These are phyloP conservation scores for Rhizopus sp. DNA, from an alignment of 371 early-diverging fungal species.

Conservation along the genomic window DNA sequence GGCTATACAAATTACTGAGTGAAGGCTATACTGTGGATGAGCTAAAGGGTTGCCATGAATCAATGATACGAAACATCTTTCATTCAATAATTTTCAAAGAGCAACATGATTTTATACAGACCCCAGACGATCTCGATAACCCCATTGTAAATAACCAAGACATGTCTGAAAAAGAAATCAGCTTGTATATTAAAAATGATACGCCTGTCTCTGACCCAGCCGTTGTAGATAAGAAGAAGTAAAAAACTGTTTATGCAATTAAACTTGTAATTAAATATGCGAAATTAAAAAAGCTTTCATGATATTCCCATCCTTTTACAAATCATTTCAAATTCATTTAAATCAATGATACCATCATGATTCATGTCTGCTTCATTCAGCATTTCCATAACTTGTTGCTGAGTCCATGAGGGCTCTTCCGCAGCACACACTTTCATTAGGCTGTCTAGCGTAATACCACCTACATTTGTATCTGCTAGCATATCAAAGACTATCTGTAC, in stretches of 20 bases:
- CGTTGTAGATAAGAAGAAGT: not conserved
- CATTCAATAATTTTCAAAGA: not conserved
- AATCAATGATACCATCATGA: conserved; percentile 43
- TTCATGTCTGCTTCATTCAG: conserved; percentile 41
- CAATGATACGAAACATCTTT: not conserved
- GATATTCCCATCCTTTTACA: conserved; percentile 33
- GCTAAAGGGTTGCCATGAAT: not conserved
- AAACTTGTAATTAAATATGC: not conserved
- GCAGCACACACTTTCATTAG: conserved; percentile 25
- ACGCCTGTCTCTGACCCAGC: too few relatives aligned
- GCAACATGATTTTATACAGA: not conserved
- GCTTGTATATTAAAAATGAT: not conserved
- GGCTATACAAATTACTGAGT: not conserved
- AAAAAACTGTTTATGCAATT: not conserved
- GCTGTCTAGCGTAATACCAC: conserved; percentile 35
- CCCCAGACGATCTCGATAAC: not conserved
- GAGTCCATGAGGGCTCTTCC: conserved; percentile 30
- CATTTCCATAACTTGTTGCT: conserved; percentile 40
- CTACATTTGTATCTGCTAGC: conserved; percentile 19
- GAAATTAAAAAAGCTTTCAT: not conserved
- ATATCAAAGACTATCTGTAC: conserved; percentile 23
- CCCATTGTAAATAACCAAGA: not conserved
- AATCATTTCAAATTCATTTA: conserved; percentile 31
- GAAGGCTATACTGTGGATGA: not conserved
- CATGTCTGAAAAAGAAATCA: not conserved